Evolutionary conservation across 2,329 filamentous ascomycete genomes (phyloP).

Genomic region (Botrytis porri): DNA sequence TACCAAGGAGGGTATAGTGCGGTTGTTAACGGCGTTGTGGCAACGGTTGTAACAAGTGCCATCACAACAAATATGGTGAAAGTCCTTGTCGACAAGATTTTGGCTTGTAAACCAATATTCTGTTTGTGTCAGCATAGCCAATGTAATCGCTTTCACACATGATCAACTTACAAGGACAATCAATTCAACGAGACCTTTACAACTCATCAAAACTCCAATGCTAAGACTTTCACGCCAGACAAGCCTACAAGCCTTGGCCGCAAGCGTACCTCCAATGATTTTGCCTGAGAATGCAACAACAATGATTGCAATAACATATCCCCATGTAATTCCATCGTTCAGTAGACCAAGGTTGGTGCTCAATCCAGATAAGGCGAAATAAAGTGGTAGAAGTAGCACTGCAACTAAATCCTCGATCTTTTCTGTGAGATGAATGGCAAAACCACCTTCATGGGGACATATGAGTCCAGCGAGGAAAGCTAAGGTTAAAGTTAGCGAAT

Average conservation of each 20-base stretch:
- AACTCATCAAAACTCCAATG: constrained; percentile 91
- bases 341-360: constrained; percentile 85
- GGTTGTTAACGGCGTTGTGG: constrained; percentile 73
- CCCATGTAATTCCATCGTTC: constrained; percentile 80
- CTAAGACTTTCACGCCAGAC: constrained; percentile 88
- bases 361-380: constrained; percentile 88
- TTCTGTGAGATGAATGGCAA: constrained; percentile 86
- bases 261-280: constrained; percentile 76
- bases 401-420: constrained; percentile 92
- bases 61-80: constrained; percentile 96
- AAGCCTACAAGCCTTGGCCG: constrained; percentile 71
- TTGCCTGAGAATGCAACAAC: constrained; percentile 81
- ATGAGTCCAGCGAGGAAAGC: constrained; percentile 88
- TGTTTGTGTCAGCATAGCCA: constrained; percentile 33
- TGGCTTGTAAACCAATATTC: constrained; percentile 80
- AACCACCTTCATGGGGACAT: constrained; percentile 84
- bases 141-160: background rate
- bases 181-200: constrained; percentile 90
- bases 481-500: constrained; percentile 20
- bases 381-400: constrained; percentile 81
- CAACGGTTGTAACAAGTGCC: constrained; percentile 82
- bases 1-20: constrained; percentile 76
- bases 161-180: constrained; percentile 75
- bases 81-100: constrained; percentile 73
- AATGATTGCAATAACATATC: constrained; percentile 81